Percentiles rank a stretch among this genome's conserved stretches.
Evolutionary conservation across 2,329 filamentous ascomycete species (phyloP).

Genomic region (Colletotrichum sp.): DNA sequence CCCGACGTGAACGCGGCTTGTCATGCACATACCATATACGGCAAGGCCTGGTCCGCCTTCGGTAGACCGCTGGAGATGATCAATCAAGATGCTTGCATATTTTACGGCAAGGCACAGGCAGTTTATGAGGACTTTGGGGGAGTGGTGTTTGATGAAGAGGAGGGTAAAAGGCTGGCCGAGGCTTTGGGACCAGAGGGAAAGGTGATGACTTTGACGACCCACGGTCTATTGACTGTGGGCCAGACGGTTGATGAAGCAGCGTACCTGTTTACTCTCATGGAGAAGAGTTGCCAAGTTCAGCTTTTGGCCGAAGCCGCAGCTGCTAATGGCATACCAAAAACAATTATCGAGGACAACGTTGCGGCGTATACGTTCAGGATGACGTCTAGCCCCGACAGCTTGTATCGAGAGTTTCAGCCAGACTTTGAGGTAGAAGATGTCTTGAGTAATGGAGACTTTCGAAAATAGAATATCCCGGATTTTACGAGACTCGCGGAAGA

Average conservation of each 20-base stretch:
- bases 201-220: slow-evolving; percentile 54
- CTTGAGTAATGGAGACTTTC: slow-evolving; percentile 17
- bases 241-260: slow-evolving; percentile 75
- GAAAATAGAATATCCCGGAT: background rate
- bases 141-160: slow-evolving; percentile 55
- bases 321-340: background rate
- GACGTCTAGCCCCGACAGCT: slow-evolving; percentile 23
- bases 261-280: slow-evolving; percentile 70
- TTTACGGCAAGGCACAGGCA: slow-evolving; percentile 51
- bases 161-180: background rate
- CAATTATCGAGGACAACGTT: background rate
- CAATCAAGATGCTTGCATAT: slow-evolving; percentile 69
- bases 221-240: slow-evolving; percentile 73
- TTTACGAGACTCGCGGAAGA: background rate
- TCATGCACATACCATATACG: slow-evolving; percentile 71
- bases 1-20: slow-evolving; percentile 70
- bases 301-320: slow-evolving; percentile 60
- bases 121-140: slow-evolving; percentile 24
- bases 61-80: slow-evolving; percentile 72
- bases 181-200: slow-evolving; percentile 34
- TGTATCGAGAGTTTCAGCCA: slow-evolving; percentile 22
- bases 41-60: slow-evolving; percentile 73
- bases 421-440: slow-evolving; percentile 22
- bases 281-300: slow-evolving; percentile 68
- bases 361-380: background rate